Evolutionary conservation across 495 filamentous ascomycete species (phyloP).

Genomic region (Lophiotrema nucula): DNA sequence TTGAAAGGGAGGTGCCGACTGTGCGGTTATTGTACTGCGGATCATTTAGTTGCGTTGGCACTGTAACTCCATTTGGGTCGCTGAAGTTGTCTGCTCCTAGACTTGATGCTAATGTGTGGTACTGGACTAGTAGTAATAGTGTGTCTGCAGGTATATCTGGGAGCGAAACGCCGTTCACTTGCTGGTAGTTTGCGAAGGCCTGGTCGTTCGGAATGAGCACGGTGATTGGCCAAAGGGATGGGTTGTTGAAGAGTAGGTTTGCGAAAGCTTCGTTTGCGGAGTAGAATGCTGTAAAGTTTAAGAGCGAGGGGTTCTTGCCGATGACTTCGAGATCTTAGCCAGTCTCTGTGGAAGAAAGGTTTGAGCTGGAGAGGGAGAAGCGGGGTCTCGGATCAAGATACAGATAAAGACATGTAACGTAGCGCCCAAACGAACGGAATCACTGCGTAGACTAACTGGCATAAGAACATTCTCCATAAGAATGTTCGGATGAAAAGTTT

Average conservation of each 20-base stretch:
- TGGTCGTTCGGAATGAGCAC: slow-evolving; percentile 19
- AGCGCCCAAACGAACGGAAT: too few relatives aligned
- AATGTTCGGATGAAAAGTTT: too few relatives aligned
- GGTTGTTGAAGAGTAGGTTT: slow-evolving; percentile 9
- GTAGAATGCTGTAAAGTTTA: slow-evolving; percentile 28
- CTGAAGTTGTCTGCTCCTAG: slow-evolving; percentile 14
- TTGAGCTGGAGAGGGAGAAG: slow-evolving; percentile 1
- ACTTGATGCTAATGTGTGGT: slow-evolving; percentile 14
- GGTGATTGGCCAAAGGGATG: slow-evolving; percentile 16
- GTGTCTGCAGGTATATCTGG: background rate
- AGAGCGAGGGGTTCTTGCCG: slow-evolving; percentile 5
- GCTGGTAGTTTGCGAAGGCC: slow-evolving; percentile 17
- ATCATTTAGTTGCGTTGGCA: slow-evolving; percentile 8
- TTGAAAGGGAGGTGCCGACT: slow-evolving; percentile 1
- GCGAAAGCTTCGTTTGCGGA: slow-evolving; percentile 16
- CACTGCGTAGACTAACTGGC: too few relatives aligned
- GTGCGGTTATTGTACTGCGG: slow-evolving; percentile 17
- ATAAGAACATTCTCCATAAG: too few relatives aligned
- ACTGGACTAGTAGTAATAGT: slow-evolving; percentile 16
- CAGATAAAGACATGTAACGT: too few relatives aligned
- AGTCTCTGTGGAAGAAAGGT: too few relatives aligned
- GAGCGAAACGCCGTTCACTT: slow-evolving; percentile 3
- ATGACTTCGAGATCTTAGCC: slow-evolving; percentile 24
- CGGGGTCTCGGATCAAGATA: background rate
- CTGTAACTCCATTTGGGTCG: background rate